Evolutionary conservation across 2,329 filamentous ascomycete genomes (phyloP).

Genomic region (Geosmithia flava): DNA sequence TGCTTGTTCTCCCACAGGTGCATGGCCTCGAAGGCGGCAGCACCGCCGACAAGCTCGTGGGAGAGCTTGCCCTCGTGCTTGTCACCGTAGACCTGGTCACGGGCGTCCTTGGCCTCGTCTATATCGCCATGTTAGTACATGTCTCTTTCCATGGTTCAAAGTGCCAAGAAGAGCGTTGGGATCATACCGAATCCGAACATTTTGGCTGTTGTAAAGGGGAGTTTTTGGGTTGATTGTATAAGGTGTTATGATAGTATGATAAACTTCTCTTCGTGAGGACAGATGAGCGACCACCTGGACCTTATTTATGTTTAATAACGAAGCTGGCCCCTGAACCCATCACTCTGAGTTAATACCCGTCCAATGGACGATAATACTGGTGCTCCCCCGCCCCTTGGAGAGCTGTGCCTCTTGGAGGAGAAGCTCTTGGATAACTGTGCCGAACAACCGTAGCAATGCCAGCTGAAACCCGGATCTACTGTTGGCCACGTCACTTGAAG

Average conservation of each 20-base stretch:
- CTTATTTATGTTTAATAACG: not conserved
- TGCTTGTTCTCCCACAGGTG: slow-evolving; percentile 69
- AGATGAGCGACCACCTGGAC: not conserved
- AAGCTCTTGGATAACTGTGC: not conserved
- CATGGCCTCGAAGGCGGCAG: slow-evolving; percentile 67
- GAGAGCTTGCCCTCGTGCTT: slow-evolving; percentile 50
- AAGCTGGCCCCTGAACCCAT: not conserved
- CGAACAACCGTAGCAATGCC: not conserved
- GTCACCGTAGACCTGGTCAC: slow-evolving; percentile 28
- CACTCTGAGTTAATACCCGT: not conserved
- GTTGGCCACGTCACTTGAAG: not conserved
- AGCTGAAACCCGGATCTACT: not conserved
- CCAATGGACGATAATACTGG: too few relatives aligned
- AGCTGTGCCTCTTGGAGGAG: too few relatives aligned
- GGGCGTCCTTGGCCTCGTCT: slow-evolving; percentile 6
- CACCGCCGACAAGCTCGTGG: slow-evolving; percentile 66
- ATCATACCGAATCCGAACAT: not conserved
- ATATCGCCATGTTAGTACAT: not conserved
- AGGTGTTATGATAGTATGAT: not conserved
- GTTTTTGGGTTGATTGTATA: not conserved
- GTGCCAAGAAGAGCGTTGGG: too few relatives aligned
- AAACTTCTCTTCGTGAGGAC: not conserved
- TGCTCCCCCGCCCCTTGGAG: too few relatives aligned
- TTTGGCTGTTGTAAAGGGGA: not conserved
- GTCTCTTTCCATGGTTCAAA: too few relatives aligned